Evolutionary conservation across 805 yeast genomes (phyloP).

Genomic region (Candida nanaspora): DNA sequence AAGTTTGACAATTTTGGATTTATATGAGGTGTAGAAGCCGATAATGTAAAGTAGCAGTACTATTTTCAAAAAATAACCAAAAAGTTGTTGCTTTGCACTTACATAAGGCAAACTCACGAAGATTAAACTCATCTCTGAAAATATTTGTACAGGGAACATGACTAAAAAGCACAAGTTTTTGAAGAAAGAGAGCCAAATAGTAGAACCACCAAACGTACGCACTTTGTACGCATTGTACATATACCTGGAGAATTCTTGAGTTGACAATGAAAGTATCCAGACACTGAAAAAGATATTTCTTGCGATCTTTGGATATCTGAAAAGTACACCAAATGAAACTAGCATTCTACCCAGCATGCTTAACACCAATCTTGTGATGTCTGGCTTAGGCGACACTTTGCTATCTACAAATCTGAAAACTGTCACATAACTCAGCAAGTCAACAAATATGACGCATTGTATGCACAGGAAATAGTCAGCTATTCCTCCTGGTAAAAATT

Average conservation of each 20-base stretch:
- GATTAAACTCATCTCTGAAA: conserved; percentile 14
- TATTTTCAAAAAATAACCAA: conserved; percentile 7
- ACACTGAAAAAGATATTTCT: conserved; percentile 15
- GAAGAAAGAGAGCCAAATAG: conserved; percentile 9
- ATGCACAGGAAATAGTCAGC: conserved; percentile 47
- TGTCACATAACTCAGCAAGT: conserved; percentile 12
- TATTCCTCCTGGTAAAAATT: conserved; percentile 63
- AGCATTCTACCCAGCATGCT: conserved; percentile 6
- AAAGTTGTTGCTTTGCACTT: conserved; percentile 3
- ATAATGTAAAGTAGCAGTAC: conserved; percentile 14
- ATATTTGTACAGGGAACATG: conserved; percentile 13
- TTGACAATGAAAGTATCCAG: conserved; percentile 15
- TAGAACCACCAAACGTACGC: conserved; percentile 15
- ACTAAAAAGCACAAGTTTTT: conserved; percentile 11
- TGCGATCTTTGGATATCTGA: conserved; percentile 20
- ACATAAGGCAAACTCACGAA: conserved; percentile 15
- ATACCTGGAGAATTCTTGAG: conserved; percentile 17
- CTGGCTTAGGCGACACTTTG: conserved; percentile 3
- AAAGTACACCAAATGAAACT: conserved; percentile 7
- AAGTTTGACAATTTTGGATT: conserved; percentile 9
- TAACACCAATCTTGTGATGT: conserved; percentile 5
- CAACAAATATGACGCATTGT: conserved; percentile 10
- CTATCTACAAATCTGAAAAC: conserved; percentile 9
- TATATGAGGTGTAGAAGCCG: conserved; percentile 16
- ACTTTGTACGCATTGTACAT: conserved; percentile 20